Evolutionary conservation across 345 rosid species (phyloP).

Genomic region (Viola odorata): DNA sequence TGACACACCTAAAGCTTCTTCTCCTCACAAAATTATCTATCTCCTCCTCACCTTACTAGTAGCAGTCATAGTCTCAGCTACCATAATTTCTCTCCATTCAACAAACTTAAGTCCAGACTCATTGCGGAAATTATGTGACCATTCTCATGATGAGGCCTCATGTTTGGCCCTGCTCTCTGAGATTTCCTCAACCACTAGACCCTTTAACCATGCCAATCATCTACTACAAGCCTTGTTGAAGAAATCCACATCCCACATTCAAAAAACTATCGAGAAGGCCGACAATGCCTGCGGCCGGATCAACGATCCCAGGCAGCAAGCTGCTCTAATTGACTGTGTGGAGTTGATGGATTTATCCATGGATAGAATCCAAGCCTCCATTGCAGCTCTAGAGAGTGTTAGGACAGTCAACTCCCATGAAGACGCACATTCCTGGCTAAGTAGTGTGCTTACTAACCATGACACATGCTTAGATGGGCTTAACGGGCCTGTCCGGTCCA

Average conservation of each 20-base stretch:
- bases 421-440: constrained; percentile 17
- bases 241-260: constrained; percentile 24
- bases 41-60: constrained; percentile 31
- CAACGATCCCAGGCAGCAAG: constrained; percentile 37
- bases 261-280: constrained; percentile 18
- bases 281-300: constrained; percentile 13
- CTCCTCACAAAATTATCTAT: constrained; percentile 21
- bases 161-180: constrained; percentile 40
- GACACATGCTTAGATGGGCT: constrained; percentile 17
- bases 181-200: constrained; percentile 18
- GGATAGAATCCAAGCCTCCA: constrained; percentile 27
- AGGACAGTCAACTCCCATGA: neutral
- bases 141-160: constrained; percentile 5
- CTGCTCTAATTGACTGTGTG: constrained; percentile 40
- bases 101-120: neutral
- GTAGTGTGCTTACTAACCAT: constrained; percentile 20
- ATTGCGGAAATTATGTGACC: neutral
- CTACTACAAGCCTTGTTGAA: constrained; percentile 31
- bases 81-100: neutral
- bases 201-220: constrained; percentile 13
- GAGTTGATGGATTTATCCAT: constrained; percentile 55
- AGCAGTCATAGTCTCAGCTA: constrained; percentile 29
- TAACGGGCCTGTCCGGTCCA: constrained; percentile 4
- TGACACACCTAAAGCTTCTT: constrained; percentile 30
- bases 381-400: constrained; percentile 3